Conservation (phyloP, 2,329 filamentous ascomycete genomes). For the Kalmusia sp. region DNA sequence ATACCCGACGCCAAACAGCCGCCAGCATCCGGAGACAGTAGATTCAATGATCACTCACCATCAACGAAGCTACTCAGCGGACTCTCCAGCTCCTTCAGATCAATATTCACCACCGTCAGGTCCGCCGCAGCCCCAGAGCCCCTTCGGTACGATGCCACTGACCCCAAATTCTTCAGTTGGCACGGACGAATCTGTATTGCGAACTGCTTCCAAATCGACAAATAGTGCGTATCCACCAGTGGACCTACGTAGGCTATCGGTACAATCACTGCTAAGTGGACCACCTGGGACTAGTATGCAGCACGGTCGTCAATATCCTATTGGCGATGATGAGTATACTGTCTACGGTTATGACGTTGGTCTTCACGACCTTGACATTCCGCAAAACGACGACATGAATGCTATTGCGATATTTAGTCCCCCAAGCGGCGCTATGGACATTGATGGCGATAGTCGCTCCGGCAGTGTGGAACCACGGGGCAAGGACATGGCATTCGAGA, state of each 20-base stretch:
- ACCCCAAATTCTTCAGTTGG: conserved; percentile 52
- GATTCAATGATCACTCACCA: conserved; percentile 31
- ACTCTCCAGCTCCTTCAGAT: conserved; percentile 35
- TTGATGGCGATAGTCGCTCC: conserved; percentile 45
- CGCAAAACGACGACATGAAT: conserved; percentile 72
- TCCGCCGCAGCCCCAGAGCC: conserved; percentile 50
- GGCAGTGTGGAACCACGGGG: conserved; percentile 46
- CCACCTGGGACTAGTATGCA: conserved; percentile 48
- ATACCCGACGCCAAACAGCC: conserved; percentile 11
- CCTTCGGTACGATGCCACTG: conserved; percentile 52
- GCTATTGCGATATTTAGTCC: conserved; percentile 62
- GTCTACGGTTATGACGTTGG: conserved; percentile 77
- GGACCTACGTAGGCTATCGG: conserved; percentile 63
- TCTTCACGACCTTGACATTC: conserved; percentile 71
- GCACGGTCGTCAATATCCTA: conserved; percentile 46
- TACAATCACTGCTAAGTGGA: conserved; percentile 65
- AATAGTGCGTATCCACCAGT: conserved; percentile 42
- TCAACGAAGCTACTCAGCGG: conserved; percentile 31
- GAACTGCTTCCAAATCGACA: conserved; percentile 26
- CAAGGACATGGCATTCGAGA: conserved; percentile 62
- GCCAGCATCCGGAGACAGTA: conserved; percentile 13
- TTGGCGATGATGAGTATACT: conserved; percentile 41
- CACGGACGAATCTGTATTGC: conserved; percentile 38
- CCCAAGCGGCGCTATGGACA: conserved; percentile 33
- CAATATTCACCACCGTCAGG: conserved; percentile 48